A percentile compares a stretch with the other conserved stretches of the same genome.
These are phyloP conservation scores for Pestalotiopsis sp. DNA, from an alignment of 2,329 filamentous ascomycete genomes.

Conservation along the genomic window DNA sequence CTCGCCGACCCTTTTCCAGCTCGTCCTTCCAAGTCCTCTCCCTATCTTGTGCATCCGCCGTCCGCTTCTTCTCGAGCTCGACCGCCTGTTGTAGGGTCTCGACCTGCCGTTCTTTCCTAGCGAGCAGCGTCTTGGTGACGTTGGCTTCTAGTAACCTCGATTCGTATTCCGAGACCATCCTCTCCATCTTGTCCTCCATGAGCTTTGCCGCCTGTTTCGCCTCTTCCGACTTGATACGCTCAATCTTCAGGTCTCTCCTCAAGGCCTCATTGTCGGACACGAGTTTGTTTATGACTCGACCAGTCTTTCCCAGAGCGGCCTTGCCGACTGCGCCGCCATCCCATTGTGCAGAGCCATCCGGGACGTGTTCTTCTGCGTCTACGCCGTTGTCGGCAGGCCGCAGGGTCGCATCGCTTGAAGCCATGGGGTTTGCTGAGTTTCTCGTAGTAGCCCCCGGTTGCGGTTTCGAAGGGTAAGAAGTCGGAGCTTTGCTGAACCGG, in stretches of 20 bases:
- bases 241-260: conserved; percentile 72
- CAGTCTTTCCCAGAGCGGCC: conserved; percentile 73
- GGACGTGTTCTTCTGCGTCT: conserved; percentile 23
- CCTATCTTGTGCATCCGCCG: conserved; percentile 59
- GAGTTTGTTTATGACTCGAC: conserved; percentile 78
- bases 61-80: conserved; percentile 65
- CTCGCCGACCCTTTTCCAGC: conserved; percentile 62
- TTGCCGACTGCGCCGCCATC: conserved; percentile 68
- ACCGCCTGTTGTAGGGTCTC: conserved; percentile 67
- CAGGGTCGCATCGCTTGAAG: conserved; percentile 23
- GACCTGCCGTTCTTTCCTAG: conserved; percentile 74
- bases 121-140: conserved; percentile 71
- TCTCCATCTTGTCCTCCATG: conserved; percentile 72
- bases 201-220: conserved; percentile 69
- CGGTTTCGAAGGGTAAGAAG: conserved; percentile 19
- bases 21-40: conserved; percentile 66
- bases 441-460: conserved; percentile 17
- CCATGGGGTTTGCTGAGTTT: conserved; percentile 23
- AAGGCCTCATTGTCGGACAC: conserved; percentile 80
- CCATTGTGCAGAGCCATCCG: conserved; percentile 46
- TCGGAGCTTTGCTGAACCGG: conserved; percentile 29
- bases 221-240: conserved; percentile 68
- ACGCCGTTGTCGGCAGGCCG: neutral
- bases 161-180: conserved; percentile 69
- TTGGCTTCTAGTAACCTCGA: conserved; percentile 69